Base-by-base conservation (phyloP, 306 rosid genomes). In the Inga laurina region DNA sequence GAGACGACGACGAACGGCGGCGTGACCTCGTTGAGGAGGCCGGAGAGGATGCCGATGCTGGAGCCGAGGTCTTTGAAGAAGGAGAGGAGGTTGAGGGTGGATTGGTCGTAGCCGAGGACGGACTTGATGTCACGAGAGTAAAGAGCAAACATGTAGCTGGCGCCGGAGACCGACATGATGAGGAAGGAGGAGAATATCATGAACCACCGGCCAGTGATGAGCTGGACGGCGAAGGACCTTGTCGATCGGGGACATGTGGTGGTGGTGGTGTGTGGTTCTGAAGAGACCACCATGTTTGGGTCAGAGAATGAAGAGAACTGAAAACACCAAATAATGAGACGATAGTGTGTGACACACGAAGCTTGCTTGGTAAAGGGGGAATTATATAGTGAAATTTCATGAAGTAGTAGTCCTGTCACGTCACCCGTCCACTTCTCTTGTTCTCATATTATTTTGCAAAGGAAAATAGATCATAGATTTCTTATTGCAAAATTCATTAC, bases 81-180 rank as follows among this genome's bases (percentile, higher is more conserved):
- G 64, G 87, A 84, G 56, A 87, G 34, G 34, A 87, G 84, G 48
- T 80, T 87, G 4, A 87, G 90, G 18, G 86, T 87, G 3, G 90
- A 59, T 51, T 87, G 87, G 69, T 87, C 90, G 76, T 87, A 84
- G 4, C 90, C 90, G 2, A 87, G 71, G 12, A 52, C 81, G 54
- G 77, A 84, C 13, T 87, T 87, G 57, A 87, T 87, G 46, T 87
- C 90, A 39, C 83, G 84, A 0, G 90, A 84, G 72, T 84, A 87
- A 0, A 87, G 83, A 7, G 76, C 76, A 62, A 86, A 86, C 89
- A 86, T 86, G 83, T 86, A 86, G 70, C 89, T 86, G 74, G 89
- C 89, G 75, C 89, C 90, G 2, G 87, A 81, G 7, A 81, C 82
- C 8, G 90, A 87, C 90, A 87, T 84, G 61, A 87, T 81, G 52